phyloP scores from a whole-genome alignment of 768 basidiomycete species.

The Trametes cinnabarina region DNA sequence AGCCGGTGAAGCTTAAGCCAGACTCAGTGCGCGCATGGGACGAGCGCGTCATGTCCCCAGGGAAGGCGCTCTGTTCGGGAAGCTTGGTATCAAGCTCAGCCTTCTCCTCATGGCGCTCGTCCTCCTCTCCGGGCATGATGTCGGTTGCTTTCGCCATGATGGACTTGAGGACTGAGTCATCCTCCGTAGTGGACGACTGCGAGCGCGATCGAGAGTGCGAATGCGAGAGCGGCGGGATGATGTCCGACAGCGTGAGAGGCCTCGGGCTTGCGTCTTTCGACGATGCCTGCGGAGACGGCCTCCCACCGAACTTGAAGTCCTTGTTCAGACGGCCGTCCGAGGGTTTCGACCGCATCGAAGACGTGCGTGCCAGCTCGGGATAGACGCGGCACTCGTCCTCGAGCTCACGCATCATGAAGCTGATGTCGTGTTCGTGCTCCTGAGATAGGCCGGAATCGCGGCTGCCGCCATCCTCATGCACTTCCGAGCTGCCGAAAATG shows the following conservation, averaged over 20 bases:
- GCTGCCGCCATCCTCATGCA: slow-evolving; percentile 9
- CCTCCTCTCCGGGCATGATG: slow-evolving; percentile 26
- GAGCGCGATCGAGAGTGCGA: slow-evolving; percentile 47
- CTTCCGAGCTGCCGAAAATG: slow-evolving; percentile 10
- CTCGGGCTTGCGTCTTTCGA: slow-evolving; percentile 22
- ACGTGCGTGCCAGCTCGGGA: slow-evolving; percentile 21
- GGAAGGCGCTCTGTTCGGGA: slow-evolving; percentile 22
- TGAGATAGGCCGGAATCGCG: slow-evolving; percentile 22
- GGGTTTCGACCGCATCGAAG: slow-evolving; percentile 41
- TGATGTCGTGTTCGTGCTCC: slow-evolving; percentile 20
- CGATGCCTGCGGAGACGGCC: slow-evolving; percentile 17
- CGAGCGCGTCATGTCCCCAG: slow-evolving; percentile 10
- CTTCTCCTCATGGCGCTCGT: slow-evolving; percentile 42
- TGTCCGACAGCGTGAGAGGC: slow-evolving; percentile 66
- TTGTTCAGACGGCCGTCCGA: slow-evolving; percentile 69
- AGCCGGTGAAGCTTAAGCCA: slow-evolving; percentile 63
- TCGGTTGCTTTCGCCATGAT: slow-evolving; percentile 24
- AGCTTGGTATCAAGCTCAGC: slow-evolving; percentile 33
- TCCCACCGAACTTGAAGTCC: slow-evolving; percentile 75
- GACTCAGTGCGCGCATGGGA: slow-evolving; percentile 42
- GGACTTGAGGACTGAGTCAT: slow-evolving; percentile 31
- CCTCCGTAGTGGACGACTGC: slow-evolving; percentile 32
- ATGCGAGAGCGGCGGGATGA: slow-evolving; percentile 65
- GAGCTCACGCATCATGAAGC: slow-evolving; percentile 27
- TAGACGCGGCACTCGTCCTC: slow-evolving; percentile 37